Evolutionary conservation across 106 monocot genomes (phyloP), one percentile per base, ranked within the genome.

Genomic region (Cymbidium sinense): DNA sequence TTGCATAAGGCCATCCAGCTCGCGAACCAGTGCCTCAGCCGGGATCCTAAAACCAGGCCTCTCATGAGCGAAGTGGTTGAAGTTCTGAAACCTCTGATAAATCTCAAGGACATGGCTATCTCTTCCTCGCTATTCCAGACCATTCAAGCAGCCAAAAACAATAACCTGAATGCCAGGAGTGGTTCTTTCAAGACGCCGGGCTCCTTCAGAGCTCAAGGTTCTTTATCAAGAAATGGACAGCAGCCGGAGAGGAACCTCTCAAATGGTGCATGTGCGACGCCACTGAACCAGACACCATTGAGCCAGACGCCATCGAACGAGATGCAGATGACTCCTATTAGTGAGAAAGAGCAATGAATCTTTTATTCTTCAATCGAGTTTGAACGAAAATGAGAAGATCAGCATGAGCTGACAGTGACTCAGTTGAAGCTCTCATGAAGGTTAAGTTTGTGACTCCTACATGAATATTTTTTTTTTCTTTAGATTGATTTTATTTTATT

Each of bases 101-200:
- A 84, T 78, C 83, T 87, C 78, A 84, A 84, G 43, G 87, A 87
- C 87, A 83, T 84, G 87, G 87, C 87, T 1, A 76, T 77, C 78
- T 78, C 81, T 35, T 87, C 83, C 2, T 74, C 72, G 20, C 65
- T 81, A 64, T 84, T 78, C 52, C 83, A 83, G 75, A 69, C 81
- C 36, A 81, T 84, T 80, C 77, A 78, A 50, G 75, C 80, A 29
- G 78, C 83, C 21, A 74, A 78, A 67, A 47, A 75, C 18, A 76
- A 50, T 75, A 84, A 75, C 76, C 70, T 28, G 41, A 86, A 74
- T 51, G 58, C 76, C 11, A 81, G 79, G 33, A 89, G 81, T 36
- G 83, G 87, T 25, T 70, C 70, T 70, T 35, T 70, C 23, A 70
- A 70, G 0, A 18, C 5, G 20, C 70, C 3, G 31, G 70, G 31